Conservation (phyloP, 805 yeast species). For the Lachancea dasiensis region DNA sequence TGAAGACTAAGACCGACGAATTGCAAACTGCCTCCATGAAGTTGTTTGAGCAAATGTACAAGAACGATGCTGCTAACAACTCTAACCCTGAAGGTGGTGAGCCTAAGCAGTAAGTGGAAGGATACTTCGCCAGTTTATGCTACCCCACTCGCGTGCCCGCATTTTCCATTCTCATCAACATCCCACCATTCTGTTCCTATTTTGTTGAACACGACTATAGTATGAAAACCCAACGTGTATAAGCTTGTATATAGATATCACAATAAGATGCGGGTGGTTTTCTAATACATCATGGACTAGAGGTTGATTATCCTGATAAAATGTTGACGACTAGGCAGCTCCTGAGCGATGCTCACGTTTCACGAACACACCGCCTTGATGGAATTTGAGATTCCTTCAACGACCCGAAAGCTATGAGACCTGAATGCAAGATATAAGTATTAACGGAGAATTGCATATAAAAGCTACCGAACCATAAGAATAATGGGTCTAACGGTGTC, state of each 20-base stretch:
- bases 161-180: not conserved
- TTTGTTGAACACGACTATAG: slow-evolving; percentile 1
- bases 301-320: too few relatives aligned
- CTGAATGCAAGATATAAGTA: too few relatives aligned
- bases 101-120: slow-evolving; percentile 17
- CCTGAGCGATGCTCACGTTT: too few relatives aligned
- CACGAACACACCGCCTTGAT: not conserved
- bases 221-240: slow-evolving; percentile 9
- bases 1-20: slow-evolving; percentile 70
- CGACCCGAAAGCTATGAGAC: too few relatives aligned
- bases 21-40: slow-evolving; percentile 70
- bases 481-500: slow-evolving; percentile 29
- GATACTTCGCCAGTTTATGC: too few relatives aligned
- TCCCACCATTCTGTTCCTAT: not conserved
- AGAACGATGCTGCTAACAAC: slow-evolving; percentile 25
- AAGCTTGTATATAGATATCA: slow-evolving; percentile 13
- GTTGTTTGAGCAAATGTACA: slow-evolving; percentile 59
- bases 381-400: too few relatives aligned
- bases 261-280: slow-evolving; percentile 8
- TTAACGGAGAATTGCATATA: too few relatives aligned
- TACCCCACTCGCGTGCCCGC: too few relatives aligned
- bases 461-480: not conserved
- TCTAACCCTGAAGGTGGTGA: slow-evolving; percentile 17
- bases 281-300: too few relatives aligned
- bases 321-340: too few relatives aligned